These are phyloP conservation scores for Tetrapyrgos nigripes DNA, from an alignment of 1,284 basidiomycete species.

Conservation along the genomic window DNA sequence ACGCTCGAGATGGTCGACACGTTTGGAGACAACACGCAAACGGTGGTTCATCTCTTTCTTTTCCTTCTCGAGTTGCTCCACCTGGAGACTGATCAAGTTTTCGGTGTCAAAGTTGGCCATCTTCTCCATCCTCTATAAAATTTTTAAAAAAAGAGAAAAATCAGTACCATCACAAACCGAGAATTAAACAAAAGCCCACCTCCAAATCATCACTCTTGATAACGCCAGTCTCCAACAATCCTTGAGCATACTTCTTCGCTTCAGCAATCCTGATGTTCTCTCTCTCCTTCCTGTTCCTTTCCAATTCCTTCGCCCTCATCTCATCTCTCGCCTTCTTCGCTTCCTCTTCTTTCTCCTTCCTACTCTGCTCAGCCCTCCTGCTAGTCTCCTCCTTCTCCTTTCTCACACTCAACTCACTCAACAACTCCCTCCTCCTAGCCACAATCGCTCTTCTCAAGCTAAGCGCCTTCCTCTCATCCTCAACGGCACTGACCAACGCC, in stretches of 20 bases:
- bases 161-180: constrained; percentile 31
- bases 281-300: constrained; percentile 83
- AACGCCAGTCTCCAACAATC: constrained; percentile 84
- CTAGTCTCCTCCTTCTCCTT: constrained; percentile 93
- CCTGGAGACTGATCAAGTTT: constrained; percentile 90
- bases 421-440: constrained; percentile 86
- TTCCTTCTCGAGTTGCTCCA: constrained; percentile 96
- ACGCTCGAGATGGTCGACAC: constrained; percentile 95
- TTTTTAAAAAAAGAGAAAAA: constrained; percentile 1
- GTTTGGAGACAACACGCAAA: constrained; percentile 86
- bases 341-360: constrained; percentile 81
- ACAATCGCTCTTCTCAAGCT: constrained; percentile 84
- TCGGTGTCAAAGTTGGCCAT: constrained; percentile 89
- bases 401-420: constrained; percentile 85
- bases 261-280: constrained; percentile 86
- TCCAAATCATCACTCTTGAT: constrained; percentile 84
- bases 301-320: constrained; percentile 74
- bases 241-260: constrained; percentile 90
- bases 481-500: constrained; percentile 62
- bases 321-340: constrained; percentile 71
- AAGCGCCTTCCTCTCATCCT: constrained; percentile 79
- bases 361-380: constrained; percentile 75
- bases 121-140: constrained; percentile 32
- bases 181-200: constrained; percentile 48
- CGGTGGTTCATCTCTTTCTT: constrained; percentile 90